Evolutionary conservation across 768 basidiomycete genomes (phyloP).

Genomic region (Galerina sulciceps): DNA sequence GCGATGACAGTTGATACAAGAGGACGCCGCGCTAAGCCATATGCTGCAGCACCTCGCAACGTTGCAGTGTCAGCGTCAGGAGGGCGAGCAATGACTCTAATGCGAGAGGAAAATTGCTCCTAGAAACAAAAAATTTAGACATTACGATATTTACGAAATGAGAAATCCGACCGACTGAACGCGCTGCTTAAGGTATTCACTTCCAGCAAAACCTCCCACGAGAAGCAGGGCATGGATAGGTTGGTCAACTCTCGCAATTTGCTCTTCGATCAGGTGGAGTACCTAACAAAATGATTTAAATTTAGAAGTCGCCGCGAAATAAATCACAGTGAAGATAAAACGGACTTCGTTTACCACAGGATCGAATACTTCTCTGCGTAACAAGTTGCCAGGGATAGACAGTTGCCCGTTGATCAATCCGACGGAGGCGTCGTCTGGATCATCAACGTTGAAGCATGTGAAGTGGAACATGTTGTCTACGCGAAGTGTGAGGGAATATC

Average conservation of each 20-base stretch:
- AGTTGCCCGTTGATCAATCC: conserved; percentile 85
- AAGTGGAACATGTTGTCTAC: conserved; percentile 86
- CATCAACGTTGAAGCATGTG: conserved; percentile 88
- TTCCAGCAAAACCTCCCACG: conserved; percentile 89
- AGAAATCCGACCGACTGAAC: conserved; percentile 65
- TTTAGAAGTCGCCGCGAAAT: neutral
- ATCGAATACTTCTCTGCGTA: conserved; percentile 88
- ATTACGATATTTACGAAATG: neutral
- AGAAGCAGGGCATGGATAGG: conserved; percentile 83
- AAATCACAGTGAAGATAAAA: neutral
- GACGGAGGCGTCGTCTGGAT: conserved; percentile 78
- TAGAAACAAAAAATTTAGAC: conserved; percentile 27
- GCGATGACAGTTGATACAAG: conserved; percentile 84
- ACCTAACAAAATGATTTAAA: conserved; percentile 51
- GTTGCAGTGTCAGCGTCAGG: conserved; percentile 90
- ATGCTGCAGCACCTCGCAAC: conserved; percentile 84
- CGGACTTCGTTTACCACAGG: conserved; percentile 80
- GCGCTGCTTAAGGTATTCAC: conserved; percentile 81
- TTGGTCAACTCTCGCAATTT: conserved; percentile 68
- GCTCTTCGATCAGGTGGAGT: conserved; percentile 77
- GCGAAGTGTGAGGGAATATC: conserved; percentile 4
- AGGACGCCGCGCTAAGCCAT: conserved; percentile 75
- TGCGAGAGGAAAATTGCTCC: conserved; percentile 68
- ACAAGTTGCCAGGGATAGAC: conserved; percentile 76
- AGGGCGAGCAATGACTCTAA: conserved; percentile 81